These are phyloP conservation scores for Hirsutella rhossiliensis DNA, from an alignment of 2,329 filamentous ascomycete species.

Conservation along the genomic window DNA sequence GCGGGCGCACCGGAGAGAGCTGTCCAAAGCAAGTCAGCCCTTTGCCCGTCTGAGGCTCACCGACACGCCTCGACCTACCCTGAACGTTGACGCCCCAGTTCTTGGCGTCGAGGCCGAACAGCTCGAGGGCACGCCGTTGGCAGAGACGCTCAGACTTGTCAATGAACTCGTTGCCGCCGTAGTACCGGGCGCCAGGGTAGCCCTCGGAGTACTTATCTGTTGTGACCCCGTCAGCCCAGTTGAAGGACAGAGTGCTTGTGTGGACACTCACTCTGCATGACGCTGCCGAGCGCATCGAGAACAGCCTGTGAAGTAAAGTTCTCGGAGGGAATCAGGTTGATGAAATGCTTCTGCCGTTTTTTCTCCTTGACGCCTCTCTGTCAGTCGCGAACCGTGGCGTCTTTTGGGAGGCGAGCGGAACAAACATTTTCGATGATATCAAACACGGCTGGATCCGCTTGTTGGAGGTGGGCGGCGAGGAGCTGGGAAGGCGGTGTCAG, in stretches of 20 bases:
- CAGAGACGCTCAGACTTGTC: conserved; percentile 82
- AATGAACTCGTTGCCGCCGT: conserved; percentile 94
- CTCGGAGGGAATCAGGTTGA: conserved; percentile 92
- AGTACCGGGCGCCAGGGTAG: conserved; percentile 92
- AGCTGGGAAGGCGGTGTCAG: conserved; percentile 41
- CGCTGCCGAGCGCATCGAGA: conserved; percentile 80
- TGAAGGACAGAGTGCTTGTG: neutral
- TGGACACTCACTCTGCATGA: conserved; percentile 69
- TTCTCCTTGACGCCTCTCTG: conserved; percentile 56
- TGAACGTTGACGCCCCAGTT: conserved; percentile 98
- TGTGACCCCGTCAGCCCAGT: conserved; percentile 16
- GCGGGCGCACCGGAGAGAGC: conserved; percentile 64
- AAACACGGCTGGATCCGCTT: conserved; percentile 78
- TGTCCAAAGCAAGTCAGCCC: conserved; percentile 17
- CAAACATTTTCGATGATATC: conserved; percentile 80
- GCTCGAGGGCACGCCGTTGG: conserved; percentile 78
- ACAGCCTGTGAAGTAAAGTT: conserved; percentile 94
- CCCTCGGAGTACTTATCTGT: conserved; percentile 96
- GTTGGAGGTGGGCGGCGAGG: conserved; percentile 64
- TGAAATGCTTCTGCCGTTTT: conserved; percentile 91
- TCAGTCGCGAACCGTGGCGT: neutral
- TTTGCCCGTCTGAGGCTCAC: neutral
- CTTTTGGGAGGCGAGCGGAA: neutral
- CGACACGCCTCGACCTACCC: conserved; percentile 37
- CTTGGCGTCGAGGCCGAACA: conserved; percentile 70